Evolutionary conservation across 208 protist species (phyloP).

Genomic region (Acanthamoeba lugdunensis): DNA sequence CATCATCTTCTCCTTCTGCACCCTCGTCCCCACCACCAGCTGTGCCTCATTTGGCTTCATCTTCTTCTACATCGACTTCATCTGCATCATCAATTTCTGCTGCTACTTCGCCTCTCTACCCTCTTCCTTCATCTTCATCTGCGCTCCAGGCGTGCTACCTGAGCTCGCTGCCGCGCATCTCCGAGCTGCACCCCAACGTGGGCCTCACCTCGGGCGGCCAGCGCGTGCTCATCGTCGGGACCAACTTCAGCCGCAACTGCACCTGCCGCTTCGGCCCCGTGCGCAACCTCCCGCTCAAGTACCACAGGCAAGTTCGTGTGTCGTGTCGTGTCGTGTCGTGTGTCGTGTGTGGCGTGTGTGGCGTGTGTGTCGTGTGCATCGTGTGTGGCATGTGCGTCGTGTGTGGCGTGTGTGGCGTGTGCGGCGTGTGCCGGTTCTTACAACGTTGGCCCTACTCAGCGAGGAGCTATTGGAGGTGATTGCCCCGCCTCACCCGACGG

Average conservation of each 20-base stretch:
- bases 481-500: not conserved
- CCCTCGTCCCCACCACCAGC: no score
- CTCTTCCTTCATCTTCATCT: not conserved
- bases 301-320: conserved; percentile 6
- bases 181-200: conserved; percentile 22
- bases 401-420: no score
- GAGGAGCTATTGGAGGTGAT: conserved; percentile 49
- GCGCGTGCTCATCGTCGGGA: conserved; percentile 7
- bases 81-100: not conserved
- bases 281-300: conserved; percentile 4
- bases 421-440: not conserved
- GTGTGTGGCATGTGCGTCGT: no score
- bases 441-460: not conserved
- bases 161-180: not conserved
- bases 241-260: conserved; percentile 47
- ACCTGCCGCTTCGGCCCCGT: conserved; percentile 44
- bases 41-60: no score
- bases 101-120: not conserved
- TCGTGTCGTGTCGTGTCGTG: no score
- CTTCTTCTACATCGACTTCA: no score
- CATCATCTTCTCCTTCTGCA: not conserved
- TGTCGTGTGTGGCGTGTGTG: no score
- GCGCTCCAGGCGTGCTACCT: not conserved
- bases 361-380: no score
- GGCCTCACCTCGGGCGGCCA: conserved; percentile 43